Base-by-base conservation (phyloP, 2,329 filamentous ascomycete genomes). In the Alternaria atra region DNA sequence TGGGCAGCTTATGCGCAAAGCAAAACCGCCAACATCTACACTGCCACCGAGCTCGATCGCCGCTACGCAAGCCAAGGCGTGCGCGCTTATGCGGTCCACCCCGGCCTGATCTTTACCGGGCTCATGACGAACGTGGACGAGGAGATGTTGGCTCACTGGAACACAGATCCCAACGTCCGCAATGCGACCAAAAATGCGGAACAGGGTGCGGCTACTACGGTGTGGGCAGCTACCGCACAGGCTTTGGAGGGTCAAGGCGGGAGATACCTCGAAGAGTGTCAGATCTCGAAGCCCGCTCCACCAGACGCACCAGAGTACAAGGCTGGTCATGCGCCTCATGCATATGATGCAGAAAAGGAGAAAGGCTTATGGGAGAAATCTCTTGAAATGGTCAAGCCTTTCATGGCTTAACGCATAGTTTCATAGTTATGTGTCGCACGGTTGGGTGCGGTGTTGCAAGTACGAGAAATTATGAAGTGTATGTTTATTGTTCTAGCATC, bases 11-110 rank as follows among this genome's bases (percentile, higher is more conserved):
- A 87, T 60, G 81, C 77, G 0, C 81, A 84, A 63, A 76, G 78
- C 51, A 88, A 87, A 64, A 79, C 80, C 0, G 84, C 85, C 12
- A 85, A 84, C 58, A 79, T 86, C 20, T 84, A 80, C 64, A 81
- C 84, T 53, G 81, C 84, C 4, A 85, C 83, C 60, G 79, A 85
- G 55, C 77, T 87, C 27, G 83, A 86, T 29, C 79, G 84, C 1
- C 78, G 77, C 0, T 86, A 84, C 64, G 82, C 80, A 2, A 20
- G 68, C 0, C 66, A 76, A 6, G 80, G 82, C 8, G 58, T 87
- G 0, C 82, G 83, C 52, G 83, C 77, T 0, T 64, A 73, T 9
- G 78, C 77, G 20, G 52, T 85, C 6, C 80, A 85, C 50, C 85
- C 85, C 0, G 84, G 85, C 6, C 74, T 77, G 2, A 84, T 82